Base-by-base conservation (phyloP, 192 early-diverging fungal genomes). In the Coemansia reversa region DNA sequence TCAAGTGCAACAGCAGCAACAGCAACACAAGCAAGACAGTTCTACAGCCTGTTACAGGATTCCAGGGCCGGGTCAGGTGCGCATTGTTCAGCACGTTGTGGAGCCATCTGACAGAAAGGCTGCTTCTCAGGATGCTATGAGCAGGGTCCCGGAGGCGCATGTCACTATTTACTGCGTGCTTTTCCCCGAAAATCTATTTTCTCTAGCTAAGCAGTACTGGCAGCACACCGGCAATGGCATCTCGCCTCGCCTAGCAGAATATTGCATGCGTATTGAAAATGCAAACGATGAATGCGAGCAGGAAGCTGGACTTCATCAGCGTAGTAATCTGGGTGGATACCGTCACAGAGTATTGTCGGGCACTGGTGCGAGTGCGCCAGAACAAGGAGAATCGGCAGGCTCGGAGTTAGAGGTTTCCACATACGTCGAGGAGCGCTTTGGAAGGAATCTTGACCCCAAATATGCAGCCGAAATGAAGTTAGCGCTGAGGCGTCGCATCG, bases 361-460 rank as follows among this genome's bases (percentile, higher is more conserved):
- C 9, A 14, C 25, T 14, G 52, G 51, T 14, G 12, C 19, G 2
- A 62, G 51, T 5, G 51, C 24, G 1, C 32, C 22, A 1, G 55
- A 60, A 19, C 69, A 60, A 25, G 59, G 27, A 19, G 61, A 55
- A 19, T 73, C 54, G 50, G 66, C 74, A 5, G 81, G 66, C 35
- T 24, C 64, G 16, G 59, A 54, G 9, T 55, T 74, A 19, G 79
- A 81, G 24, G 69, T 63, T 18, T 70, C 61, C 57, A 55, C 63
- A 47, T 96, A 91, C 75, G 83, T 98, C 7, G 96, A 98, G 70
- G 94, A 96, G 74, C 87, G 96, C 8, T 98, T 92, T 83, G 96
- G 96, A 16, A 88, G 96, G 42, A 98, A 96, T 68, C 55, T 96
- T 50, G 85, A 89, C 61, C 56, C 90, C 25, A 69, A 66, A 55